A percentile compares a stretch with the other conserved stretches of the same genome.
Evolutionary conservation across 163 green algal species (phyloP).

Genomic region (Trebouxiophyceae sp.): DNA sequence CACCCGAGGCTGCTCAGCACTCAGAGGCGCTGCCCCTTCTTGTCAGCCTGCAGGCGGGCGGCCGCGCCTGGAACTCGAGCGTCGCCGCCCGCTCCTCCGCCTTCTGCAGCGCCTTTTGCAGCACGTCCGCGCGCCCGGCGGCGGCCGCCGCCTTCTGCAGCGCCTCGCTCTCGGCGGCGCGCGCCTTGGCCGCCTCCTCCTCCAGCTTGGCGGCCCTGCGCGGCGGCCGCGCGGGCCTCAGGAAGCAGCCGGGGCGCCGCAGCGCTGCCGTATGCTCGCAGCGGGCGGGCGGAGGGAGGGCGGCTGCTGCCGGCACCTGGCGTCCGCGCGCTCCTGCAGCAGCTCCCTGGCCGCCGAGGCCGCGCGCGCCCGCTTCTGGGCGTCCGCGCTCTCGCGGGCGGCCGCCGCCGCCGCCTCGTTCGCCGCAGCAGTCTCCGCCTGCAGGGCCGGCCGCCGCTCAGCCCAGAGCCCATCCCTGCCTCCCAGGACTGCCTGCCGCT

Average conservation of each 20-base stretch:
- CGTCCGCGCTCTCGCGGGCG: background rate
- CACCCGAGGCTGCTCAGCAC: too few relatives aligned
- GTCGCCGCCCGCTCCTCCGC: constrained; percentile 43
- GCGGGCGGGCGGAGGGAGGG: background rate
- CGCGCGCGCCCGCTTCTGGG: background rate
- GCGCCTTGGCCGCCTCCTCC: constrained; percentile 11
- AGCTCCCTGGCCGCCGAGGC: constrained; percentile 10
- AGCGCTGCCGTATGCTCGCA: too few relatives aligned
- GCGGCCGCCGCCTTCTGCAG: constrained; percentile 6
- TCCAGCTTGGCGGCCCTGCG: constrained; percentile 17
- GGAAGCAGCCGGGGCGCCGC: too few relatives aligned
- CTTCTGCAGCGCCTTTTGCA: constrained; percentile 44
- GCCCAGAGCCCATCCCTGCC: background rate
- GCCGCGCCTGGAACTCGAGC: constrained; percentile 31
- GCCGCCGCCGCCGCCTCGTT: background rate
- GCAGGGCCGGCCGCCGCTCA: background rate
- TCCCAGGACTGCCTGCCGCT: background rate
- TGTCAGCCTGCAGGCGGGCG: too few relatives aligned
- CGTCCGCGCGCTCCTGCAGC: background rate
- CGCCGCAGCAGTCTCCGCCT: background rate
- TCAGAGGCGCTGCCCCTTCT: too few relatives aligned
- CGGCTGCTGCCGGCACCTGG: background rate
- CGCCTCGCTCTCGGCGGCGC: background rate
- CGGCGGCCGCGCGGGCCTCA: too few relatives aligned
- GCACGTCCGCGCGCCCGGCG: constrained; percentile 35